Base-by-base conservation (phyloP, 495 filamentous ascomycete genomes). In the Aspergillus steynii region DNA sequence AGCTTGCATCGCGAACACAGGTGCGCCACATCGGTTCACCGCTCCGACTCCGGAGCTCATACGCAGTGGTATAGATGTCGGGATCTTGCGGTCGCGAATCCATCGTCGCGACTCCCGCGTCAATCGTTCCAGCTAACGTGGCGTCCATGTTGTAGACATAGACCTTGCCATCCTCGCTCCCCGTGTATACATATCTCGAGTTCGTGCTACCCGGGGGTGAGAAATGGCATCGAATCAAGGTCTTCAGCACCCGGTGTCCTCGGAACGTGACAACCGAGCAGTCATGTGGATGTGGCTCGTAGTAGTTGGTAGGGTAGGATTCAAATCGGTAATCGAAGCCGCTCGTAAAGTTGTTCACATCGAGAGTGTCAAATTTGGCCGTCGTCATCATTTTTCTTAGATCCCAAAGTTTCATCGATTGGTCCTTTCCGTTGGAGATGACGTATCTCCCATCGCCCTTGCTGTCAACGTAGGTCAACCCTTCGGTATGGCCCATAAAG, bases 401-500 rank as follows among this genome's bases (percentile, higher is more conserved):
- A 76, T 99, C 95, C 95, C 95, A 99, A 4, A 99, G 82, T 76
- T 98, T 99, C 88, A 96, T 96, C 34, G 86, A 90, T 72, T 99
- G 95, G 66, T 99, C 95, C 68, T 99, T 99, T 59, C 84, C 90
- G 62, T 99, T 99, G 61, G 90, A 94, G 6, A 99, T 82, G 8
- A 98, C 88, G 68, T 97, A 99, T 68, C 95, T 84, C 8, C 95
- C 95, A 69, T 99, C 95, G 53, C 93, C 93, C 75, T 98, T 99
- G 75, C 88, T 93, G 74, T 98, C 94, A 58, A 99, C 88, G 67
- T 97, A 97, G 0, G 95, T 99, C 2, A 99, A 68, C 14, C 95
- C 95, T 71, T 99, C 92, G 10, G 90, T 93, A 74, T 99, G 95
- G 10, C 95, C 95, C 47, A 96, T 82, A 65, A 99, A 98, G 1